Percentiles rank a stretch among this genome's conserved stretches.
phyloP scores from a whole-genome alignment of 768 basidiomycete species.

The Goffeauzyma gilvescens region DNA sequence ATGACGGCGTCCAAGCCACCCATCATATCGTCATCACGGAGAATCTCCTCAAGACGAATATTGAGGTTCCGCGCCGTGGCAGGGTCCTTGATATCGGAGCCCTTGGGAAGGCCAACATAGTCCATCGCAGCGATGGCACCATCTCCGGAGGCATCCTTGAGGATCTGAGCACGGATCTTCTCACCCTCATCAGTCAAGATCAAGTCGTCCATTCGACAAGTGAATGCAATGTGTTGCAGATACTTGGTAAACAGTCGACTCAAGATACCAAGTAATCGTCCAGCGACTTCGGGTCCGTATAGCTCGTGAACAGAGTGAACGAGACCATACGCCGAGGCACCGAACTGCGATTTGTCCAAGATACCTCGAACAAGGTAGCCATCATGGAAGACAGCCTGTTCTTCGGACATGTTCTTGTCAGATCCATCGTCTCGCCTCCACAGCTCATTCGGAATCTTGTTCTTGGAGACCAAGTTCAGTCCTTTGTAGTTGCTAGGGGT shows the following conservation, averaged over 20 bases:
- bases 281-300: constrained; percentile 75
- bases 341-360: constrained; percentile 92
- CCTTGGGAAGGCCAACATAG: constrained; percentile 39
- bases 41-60: constrained; percentile 63
- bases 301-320: constrained; percentile 94
- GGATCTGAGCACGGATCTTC: constrained; percentile 44
- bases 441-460: constrained; percentile 69
- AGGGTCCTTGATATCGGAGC: constrained; percentile 32
- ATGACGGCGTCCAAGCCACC: constrained; percentile 60
- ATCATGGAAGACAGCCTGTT: constrained; percentile 78
- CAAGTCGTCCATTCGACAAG: constrained; percentile 96
- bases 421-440: constrained; percentile 39
- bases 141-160: constrained; percentile 47
- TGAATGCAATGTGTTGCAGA: constrained; percentile 88
- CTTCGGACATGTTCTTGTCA: constrained; percentile 48
- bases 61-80: constrained; percentile 30
- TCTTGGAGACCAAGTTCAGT: constrained; percentile 63
- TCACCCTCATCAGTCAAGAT: constrained; percentile 71
- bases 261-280: constrained; percentile 75
- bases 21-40: constrained; percentile 92
- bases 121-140: constrained; percentile 79
- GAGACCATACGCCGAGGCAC: constrained; percentile 84
- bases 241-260: constrained; percentile 92
- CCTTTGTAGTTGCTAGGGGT: constrained; percentile 62
- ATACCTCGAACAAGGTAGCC: constrained; percentile 86